These are phyloP conservation scores for Tulasnella sp. DNA, from an alignment of 768 basidiomycete species.

Conservation along the genomic window DNA sequence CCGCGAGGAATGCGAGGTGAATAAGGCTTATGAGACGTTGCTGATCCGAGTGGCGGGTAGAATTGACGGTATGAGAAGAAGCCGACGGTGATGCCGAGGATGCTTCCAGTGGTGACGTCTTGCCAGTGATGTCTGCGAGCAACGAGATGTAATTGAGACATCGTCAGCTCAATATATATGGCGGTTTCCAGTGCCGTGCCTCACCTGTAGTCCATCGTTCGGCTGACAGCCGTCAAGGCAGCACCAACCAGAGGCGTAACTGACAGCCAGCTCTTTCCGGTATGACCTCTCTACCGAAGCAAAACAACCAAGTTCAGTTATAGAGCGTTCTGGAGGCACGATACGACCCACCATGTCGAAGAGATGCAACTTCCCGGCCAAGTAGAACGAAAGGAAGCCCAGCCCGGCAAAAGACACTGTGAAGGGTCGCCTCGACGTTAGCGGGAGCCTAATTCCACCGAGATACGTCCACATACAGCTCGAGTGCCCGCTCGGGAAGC, in stretches of 20 bases:
- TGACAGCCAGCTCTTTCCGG: conserved; percentile 78
- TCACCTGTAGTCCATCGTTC: conserved; percentile 80
- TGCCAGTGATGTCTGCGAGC: conserved; percentile 63
- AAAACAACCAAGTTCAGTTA: not conserved
- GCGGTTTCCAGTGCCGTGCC: conserved; percentile 47
- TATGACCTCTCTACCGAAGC: conserved; percentile 48
- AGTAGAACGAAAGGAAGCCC: conserved; percentile 79
- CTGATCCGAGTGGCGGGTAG: conserved; percentile 58
- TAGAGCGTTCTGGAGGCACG: not conserved
- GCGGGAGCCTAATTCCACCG: not conserved
- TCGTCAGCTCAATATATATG: not conserved
- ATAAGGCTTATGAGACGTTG: conserved; percentile 57
- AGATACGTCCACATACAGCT: conserved; percentile 39
- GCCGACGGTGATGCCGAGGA: conserved; percentile 65
- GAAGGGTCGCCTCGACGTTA: conserved; percentile 1
- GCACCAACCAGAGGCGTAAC: conserved; percentile 71
- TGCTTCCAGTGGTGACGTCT: conserved; percentile 73
- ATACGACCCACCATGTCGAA: conserved; percentile 48
- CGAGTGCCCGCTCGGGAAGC: conserved; percentile 88
- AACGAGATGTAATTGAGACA: conserved; percentile 41
- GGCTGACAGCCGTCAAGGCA: conserved; percentile 64
- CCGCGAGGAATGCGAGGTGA: not conserved
- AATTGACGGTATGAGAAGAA: conserved; percentile 80
- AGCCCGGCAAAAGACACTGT: conserved; percentile 89
- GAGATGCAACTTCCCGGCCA: conserved; percentile 86